Evolutionary conservation across 805 yeast species (phyloP), one percentile per base, ranked within the genome.

Genomic region (Yarrowia sp.): DNA sequence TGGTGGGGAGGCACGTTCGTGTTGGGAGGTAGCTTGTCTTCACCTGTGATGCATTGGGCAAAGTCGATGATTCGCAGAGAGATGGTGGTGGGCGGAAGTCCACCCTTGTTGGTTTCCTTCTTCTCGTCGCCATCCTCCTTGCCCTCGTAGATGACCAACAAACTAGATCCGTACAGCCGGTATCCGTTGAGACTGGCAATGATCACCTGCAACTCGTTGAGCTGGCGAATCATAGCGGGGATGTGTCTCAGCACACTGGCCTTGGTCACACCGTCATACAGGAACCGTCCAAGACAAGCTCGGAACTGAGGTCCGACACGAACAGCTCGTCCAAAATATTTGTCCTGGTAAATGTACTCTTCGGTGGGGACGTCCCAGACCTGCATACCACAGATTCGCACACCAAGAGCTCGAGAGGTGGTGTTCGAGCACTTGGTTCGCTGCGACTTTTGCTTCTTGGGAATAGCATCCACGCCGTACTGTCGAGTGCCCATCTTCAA

Each of bases 401-500:
- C 97, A 9, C 99, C 99, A 42, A 95, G 82, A 70, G 82, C 79
- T 53, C 92, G 81, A 1, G 95, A 88, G 0, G 98, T 94, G 0
- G 98, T 94, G 69, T 82, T 79, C 3, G 83, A 80, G 78, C 99
- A 95, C 78, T 95, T 95, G 68, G 82, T 82, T 42, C 91, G 80
- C 79, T 95, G 99, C 0, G 97, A 91, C 59, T 80, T 76, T 75
- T 87, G 89, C 78, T 95, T 95, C 61, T 86, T 79, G 14, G 79
- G 77, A 7, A 83, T 82, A 0, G 98, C 98, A 72, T 92, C 97
- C n/a, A 94, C 89, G 10, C 99, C 99, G 75, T 95, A 95, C 78
- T 95, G 99, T 70, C 99, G 83, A 0, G 99, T 94, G 0, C 99
- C 99, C 98, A 95, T 95, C 76, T 95, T 95, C 73, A 95, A 82